Base-by-base conservation (phyloP, 1,139 yeast species). In the Taphrina deformans region DNA sequence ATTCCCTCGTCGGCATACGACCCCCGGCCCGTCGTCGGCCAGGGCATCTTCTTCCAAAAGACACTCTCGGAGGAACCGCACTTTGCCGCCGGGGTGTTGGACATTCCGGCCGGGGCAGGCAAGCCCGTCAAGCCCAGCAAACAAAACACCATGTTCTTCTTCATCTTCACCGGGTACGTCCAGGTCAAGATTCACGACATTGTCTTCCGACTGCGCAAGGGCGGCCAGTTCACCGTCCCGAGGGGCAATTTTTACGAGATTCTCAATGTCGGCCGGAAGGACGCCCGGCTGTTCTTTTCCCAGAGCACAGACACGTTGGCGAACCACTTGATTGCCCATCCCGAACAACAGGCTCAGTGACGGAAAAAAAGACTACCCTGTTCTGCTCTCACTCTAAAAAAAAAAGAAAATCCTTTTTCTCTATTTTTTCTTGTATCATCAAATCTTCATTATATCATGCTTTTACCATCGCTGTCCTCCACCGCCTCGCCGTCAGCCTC, bases 211-310 rank as follows among this genome's bases (percentile, higher is more conserved):
- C 88, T 87, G 7, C 81, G 84, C 0, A 78, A 81, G 68, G 97
- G 96, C 0, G 88, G 96, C 66, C 83, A 93, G 1, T 86, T 91
- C 71, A 89, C 88, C 70, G 82, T 91, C 2, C 97, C 97, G 0
- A 82, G 87, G 76, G 87, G 69, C 14, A 69, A 67, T 41, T 58
- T 51, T 18, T 69, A 69, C 46, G 56, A 66, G 16, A 31, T 70
- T 18, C 40, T 63, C 16, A 70, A 70, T 55, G 64, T 73, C 78
- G 88, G 90, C 0, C 77, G 78, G 60, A 79, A 77, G 12, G 80
- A 80, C 33, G 90, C 88, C 0, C 80, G 82, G 67, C 72, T 91
- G 73, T 89, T 88, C 74, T 90, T 90, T 73, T 92, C 89, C 1
- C 96, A 90, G 74, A 82, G 87, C 2, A 83, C 77, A n/a, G 77